Evolutionary conservation across 768 basidiomycete species (phyloP).

Genomic region (Tephrocybe sp.): DNA sequence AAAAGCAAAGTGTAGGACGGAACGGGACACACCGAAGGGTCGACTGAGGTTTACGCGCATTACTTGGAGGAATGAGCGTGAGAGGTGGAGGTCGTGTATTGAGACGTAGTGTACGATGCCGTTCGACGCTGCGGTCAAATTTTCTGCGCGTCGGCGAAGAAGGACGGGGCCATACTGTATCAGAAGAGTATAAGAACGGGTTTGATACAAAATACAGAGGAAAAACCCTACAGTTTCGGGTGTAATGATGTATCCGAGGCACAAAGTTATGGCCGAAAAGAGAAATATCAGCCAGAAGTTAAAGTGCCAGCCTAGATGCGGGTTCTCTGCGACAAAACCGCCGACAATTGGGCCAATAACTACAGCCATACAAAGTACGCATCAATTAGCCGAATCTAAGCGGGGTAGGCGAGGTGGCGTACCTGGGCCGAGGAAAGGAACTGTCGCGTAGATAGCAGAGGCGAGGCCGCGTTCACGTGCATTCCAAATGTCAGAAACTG

Average conservation of each 20-base stretch:
- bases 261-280: constrained; percentile 43
- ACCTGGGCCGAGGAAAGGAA: constrained; percentile 61
- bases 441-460: constrained; percentile 56
- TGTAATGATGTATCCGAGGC: constrained; percentile 45
- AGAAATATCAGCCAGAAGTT: constrained; percentile 69
- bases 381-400: neutral
- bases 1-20: neutral
- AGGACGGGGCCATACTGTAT: constrained; percentile 59
- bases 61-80: constrained; percentile 40
- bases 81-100: constrained; percentile 44
- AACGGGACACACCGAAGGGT: constrained; percentile 47
- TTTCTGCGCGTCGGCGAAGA: constrained; percentile 49
- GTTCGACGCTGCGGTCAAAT: constrained; percentile 40
- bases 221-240: constrained; percentile 69
- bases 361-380: constrained; percentile 18
- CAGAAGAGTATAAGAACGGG: neutral
- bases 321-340: constrained; percentile 55
- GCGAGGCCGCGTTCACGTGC: constrained; percentile 61
- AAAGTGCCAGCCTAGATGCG: constrained; percentile 55
- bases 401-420: constrained; percentile 3
- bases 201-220: no score
- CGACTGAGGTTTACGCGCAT: constrained; percentile 51
- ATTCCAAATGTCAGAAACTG: constrained; percentile 59
- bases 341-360: constrained; percentile 70
- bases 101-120: constrained; percentile 46